Evolutionary conservation across 2,329 filamentous ascomycete species (phyloP).

Genomic region (Aspergillus flavus): DNA sequence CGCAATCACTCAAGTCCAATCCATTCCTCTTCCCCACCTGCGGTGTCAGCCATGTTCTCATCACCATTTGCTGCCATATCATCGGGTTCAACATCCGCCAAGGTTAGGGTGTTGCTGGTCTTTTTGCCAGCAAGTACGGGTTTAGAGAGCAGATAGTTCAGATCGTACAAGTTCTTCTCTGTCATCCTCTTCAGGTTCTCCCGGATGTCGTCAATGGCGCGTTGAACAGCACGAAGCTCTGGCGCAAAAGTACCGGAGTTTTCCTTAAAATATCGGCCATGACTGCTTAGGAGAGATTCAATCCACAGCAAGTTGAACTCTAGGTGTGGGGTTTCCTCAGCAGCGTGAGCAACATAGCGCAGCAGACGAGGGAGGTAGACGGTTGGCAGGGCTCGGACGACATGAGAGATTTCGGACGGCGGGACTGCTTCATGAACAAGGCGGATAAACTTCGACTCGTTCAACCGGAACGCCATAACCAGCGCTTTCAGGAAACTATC

Average conservation of each 20-base stretch:
- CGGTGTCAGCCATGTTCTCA: constrained; percentile 33
- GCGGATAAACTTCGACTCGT: constrained; percentile 78
- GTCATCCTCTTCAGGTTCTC: constrained; percentile 80
- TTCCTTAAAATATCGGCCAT: constrained; percentile 83
- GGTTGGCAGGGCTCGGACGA: constrained; percentile 76
- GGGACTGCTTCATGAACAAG: constrained; percentile 85
- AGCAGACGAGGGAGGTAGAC: constrained; percentile 86
- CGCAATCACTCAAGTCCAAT: constrained; percentile 53
- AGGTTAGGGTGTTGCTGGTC: constrained; percentile 21
- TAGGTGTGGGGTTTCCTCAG: constrained; percentile 87
- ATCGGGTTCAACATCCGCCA: constrained; percentile 33
- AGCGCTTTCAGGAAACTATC: constrained; percentile 85
- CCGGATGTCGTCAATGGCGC: constrained; percentile 77
- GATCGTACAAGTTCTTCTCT: constrained; percentile 85
- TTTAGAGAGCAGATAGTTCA: constrained; percentile 75
- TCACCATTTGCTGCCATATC: constrained; percentile 24
- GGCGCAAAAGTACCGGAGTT: constrained; percentile 78
- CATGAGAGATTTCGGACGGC: constrained; percentile 70
- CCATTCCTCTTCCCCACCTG: constrained; percentile 54
- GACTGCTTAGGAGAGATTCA: constrained; percentile 74
- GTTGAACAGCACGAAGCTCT: constrained; percentile 79
- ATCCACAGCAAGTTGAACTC: constrained; percentile 96
- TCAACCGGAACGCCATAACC: constrained; percentile 96
- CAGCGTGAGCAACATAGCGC: constrained; percentile 83
- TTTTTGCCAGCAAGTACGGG: constrained; percentile 43